Base-by-base conservation (phyloP, 768 basidiomycete species). In the Podaxis mareebaensis region DNA sequence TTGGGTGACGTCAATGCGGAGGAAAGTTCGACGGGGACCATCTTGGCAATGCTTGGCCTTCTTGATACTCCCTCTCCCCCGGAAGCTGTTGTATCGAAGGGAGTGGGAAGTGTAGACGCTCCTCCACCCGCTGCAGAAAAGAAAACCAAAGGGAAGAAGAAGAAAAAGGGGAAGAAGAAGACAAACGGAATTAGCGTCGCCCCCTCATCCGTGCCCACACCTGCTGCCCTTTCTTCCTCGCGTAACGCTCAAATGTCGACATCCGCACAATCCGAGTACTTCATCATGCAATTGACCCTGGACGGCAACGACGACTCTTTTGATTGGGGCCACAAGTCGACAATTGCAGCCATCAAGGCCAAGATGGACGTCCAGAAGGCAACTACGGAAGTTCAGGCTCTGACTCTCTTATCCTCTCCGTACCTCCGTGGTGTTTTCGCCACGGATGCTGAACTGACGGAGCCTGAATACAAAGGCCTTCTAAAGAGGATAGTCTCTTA, bases 1-100 rank as follows among this genome's bases (percentile, higher is more conserved):
- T 65, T 80, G 12, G 80, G 81, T 2, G 79, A 82, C 62, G 78
- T 80, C n/a, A 79, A 80, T 69, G 72, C 68, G 2, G 79, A 80
- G 66, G 63, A 68, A 2, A 68, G 60, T 17, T 76, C 77, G 1
- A 78, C 76, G 24, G 72, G 69, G 20, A 70, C 75, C 10, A 64
- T 78, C 30, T 63, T 79, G 22, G 76, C 78, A 11, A 78, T 81
- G 76, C 73, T 76, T 20, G 74, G 72, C 24, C 59, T 78, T 40
- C 67, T 77, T 28, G 75, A 77, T 40, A 39, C 57, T 26, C 59
- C 64, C 11, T 65, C 24, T 3, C 63, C 58, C 26, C 26, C 66
- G 5, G 11, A 5, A 3, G 26, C 46, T 30, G 8, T 20, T 24
- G 39, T 51, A 38, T 26, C 46, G 38, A 4, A 13, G 13, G 42